Evolutionary conservation across 176 grass and related monocot genomes (phyloP), one percentile per base, ranked within the genome.

Genomic region (Rhynchospora tenuis): DNA sequence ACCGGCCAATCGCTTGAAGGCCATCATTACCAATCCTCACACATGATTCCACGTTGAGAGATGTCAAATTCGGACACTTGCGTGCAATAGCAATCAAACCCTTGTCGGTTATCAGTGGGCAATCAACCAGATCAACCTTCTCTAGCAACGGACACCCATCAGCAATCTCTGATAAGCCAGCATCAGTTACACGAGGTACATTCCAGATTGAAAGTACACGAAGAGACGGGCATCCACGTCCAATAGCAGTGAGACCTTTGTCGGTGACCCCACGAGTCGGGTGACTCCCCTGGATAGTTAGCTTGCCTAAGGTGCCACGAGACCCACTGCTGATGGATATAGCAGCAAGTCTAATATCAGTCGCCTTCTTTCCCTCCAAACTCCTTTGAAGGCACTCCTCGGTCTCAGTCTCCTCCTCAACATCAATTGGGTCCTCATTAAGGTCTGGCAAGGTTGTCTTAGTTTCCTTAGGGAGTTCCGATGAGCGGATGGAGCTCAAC

Each of bases 31-130:
- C 85, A 33, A 99, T 71, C 43, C 88, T 88, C 3, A 71, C 73
- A 81, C 93, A 99, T 0, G 86, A 86, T 50, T 93, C 97, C 11
- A 99, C 64, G 22, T 76, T 85, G 19, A 99, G 57, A 0, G 81
- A 61, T 50, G 78, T 92, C 83, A 99, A 58, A 11, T 96, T 87
- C 2, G 88, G 91, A 85, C 93, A 99, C 0, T 89, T 92, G 64
- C 73, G 68, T 17, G 97, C 91, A 28, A 99, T 7, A 0, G 89
- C 83, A 55, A 79, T 13, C 74, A 99, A 86, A 61, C 91, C 89
- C 85, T 96, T 99, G 88, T 95, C 93, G 0, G 97, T 86, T 84
- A 99, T 86, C 8, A 93, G 78, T 5, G 93, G 93, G 76, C 93
- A 99, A 22, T 62, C 68, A 29, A 83, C 84, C 68, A 99, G 83